Conservation (phyloP, 768 basidiomycete genomes). For the Pleurotus tuoliensis region DNA sequence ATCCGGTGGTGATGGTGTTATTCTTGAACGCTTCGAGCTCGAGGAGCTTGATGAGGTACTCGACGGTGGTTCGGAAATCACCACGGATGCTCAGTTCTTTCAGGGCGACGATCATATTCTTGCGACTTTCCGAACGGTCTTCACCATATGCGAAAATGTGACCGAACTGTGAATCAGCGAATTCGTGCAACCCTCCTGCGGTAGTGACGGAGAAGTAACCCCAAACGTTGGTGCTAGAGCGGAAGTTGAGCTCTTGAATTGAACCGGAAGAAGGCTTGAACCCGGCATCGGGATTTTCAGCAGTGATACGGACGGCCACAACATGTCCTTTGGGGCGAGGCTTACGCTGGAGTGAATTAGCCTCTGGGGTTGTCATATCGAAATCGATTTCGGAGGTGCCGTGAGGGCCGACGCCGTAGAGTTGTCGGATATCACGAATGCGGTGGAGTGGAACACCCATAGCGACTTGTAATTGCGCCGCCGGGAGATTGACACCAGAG, state of each 20-base stretch:
- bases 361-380: slow-evolving; percentile 87
- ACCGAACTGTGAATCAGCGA: slow-evolving; percentile 98
- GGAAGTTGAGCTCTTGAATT: slow-evolving; percentile 98
- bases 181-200: slow-evolving; percentile 96
- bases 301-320: slow-evolving; percentile 98
- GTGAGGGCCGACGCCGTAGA: slow-evolving; percentile 92
- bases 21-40: slow-evolving; percentile 95
- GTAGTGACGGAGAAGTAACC: slow-evolving; percentile 98
- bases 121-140: slow-evolving; percentile 90
- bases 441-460: slow-evolving; percentile 98
- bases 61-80: slow-evolving; percentile 97
- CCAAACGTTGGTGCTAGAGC: slow-evolving; percentile 99
- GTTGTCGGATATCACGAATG: slow-evolving; percentile 90
- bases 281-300: slow-evolving; percentile 98
- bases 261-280: slow-evolving; percentile 99
- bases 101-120: slow-evolving; percentile 99
- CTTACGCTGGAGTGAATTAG: slow-evolving; percentile 85
- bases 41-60: slow-evolving; percentile 97
- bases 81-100: slow-evolving; percentile 99
- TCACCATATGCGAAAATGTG: slow-evolving; percentile 99
- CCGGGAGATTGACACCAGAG: slow-evolving; percentile 96
- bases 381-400: slow-evolving; percentile 94
- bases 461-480: slow-evolving; percentile 93
- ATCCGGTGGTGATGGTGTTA: slow-evolving; percentile 97
- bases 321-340: slow-evolving; percentile 98